Evolutionary conservation across 441 rosid genomes (phyloP).

Genomic region (Gossypium davidsonii): DNA sequence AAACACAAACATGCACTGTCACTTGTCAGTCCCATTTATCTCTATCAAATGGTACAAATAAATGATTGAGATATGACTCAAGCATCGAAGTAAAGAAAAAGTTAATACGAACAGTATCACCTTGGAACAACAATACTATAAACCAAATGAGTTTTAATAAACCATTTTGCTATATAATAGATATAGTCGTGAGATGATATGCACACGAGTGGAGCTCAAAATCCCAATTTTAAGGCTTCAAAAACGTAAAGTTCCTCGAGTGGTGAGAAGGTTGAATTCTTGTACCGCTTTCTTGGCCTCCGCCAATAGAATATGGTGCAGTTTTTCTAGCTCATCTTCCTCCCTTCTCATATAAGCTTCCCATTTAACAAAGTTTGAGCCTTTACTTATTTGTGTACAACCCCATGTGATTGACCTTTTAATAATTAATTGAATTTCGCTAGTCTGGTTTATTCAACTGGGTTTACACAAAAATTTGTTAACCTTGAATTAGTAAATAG

Average conservation of each 20-base stretch:
- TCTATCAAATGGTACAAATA: constrained; percentile 12
- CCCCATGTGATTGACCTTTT: neutral
- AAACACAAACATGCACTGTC: constrained; percentile 14
- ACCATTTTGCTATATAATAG: no score
- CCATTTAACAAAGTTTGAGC: neutral
- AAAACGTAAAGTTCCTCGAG: constrained; percentile 48
- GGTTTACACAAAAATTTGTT: no score
- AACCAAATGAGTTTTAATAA: no score
- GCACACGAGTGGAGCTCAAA: constrained; percentile 52
- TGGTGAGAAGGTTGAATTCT: constrained; percentile 42
- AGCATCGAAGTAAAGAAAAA: constrained; percentile 15
- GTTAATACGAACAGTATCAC: no score
- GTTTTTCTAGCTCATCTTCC: neutral
- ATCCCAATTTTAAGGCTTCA: constrained; percentile 50
- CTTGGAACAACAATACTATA: no score
- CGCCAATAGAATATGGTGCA: neutral
- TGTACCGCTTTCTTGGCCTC: constrained; percentile 15
- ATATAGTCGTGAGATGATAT: constrained; percentile 21
- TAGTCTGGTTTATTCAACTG: no score
- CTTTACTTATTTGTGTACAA: neutral
- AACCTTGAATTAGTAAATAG: no score
- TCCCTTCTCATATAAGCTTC: neutral
- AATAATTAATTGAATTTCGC: neutral
- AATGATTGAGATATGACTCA: constrained; percentile 31
- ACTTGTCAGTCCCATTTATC: constrained; percentile 8